Evolutionary conservation across 164 flowering plant genomes (phyloP).

Genomic region (Kingdonia uniflora): DNA sequence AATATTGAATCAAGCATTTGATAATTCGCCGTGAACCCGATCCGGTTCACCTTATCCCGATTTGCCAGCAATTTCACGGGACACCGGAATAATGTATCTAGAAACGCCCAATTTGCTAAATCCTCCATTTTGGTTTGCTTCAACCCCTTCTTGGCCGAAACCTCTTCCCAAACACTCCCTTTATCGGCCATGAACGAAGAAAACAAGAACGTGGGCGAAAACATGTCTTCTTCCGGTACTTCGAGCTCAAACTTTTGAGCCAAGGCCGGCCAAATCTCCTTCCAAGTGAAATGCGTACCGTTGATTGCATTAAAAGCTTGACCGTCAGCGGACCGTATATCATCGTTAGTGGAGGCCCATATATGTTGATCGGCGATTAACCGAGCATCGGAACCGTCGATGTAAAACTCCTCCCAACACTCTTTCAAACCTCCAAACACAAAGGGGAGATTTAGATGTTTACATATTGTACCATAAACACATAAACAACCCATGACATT

Average conservation of each 20-base stretch:
- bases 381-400: constrained; percentile 74
- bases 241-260: constrained; percentile 38
- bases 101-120: constrained; percentile 73
- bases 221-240: constrained; percentile 23
- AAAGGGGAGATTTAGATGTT: constrained; percentile 53
- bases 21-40: constrained; percentile 41
- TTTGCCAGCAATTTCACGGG: constrained; percentile 47
- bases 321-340: constrained; percentile 18
- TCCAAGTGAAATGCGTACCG: constrained; percentile 62
- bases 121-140: constrained; percentile 42
- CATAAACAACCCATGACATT: constrained; percentile 71
- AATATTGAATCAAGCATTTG: constrained; percentile 44
- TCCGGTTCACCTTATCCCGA: constrained; percentile 42
- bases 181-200: constrained; percentile 42
- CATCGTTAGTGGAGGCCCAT: constrained; percentile 51
- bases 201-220: constrained; percentile 25
- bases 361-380: constrained; percentile 79
- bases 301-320: constrained; percentile 62
- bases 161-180: constrained; percentile 55
- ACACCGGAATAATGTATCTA: constrained; percentile 52
- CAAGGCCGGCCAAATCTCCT: constrained; percentile 55
- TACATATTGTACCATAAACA: constrained; percentile 67
- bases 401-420: constrained; percentile 63
- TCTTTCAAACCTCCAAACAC: constrained; percentile 62
- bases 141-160: constrained; percentile 46